Evolutionary conservation across 176 grass and related monocot species (phyloP), one percentile per base, ranked within the genome.

Genomic region (Pontederia paniculata): DNA sequence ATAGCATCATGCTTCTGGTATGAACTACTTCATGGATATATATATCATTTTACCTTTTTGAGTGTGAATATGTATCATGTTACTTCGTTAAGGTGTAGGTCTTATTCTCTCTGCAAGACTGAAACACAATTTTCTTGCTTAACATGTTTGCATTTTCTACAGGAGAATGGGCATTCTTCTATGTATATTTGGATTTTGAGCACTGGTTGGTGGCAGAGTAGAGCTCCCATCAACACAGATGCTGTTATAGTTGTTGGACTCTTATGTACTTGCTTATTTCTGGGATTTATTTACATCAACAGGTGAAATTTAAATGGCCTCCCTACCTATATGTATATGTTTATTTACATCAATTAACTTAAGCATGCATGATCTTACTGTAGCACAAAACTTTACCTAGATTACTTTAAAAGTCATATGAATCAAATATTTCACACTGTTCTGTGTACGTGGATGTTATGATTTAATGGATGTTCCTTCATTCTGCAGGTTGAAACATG

Each of bases 181-280:
- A 80, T 83, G 78, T 89, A 95, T 71, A 86, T 73, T 54, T 95
- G 85, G 90, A 78, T 95, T 48, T 59, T 95, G 55, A 89, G 90
- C 66, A 95, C 90, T 25, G 85, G 90, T 45, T 95, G 81, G 84
- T 89, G 82, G 90, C 56, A 86, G 67, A 76, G 63, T 8, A 75
- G 70, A 49, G 85, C 90, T 28, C 90, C 90, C 13, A 86, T 95
- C 69, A 85, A 95, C 58, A 57, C 70, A 62, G 90, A 95, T 68
- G 82, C 90, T 20, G 90, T 95, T n/a, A 3, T 89, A 21, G 70
- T 89, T 61, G 69, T 86, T 11, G 85, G 89, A 45, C 56, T 89
- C 20, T 70, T 95, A 45, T 95, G 90, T 60, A 63, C 56, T 74
- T 78, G 49, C 55, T 76, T 95, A 57, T 55, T 89, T 9, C 70